phyloP scores from a whole-genome alignment of 257 asterid genomes.

The Catharanthus roseus region DNA sequence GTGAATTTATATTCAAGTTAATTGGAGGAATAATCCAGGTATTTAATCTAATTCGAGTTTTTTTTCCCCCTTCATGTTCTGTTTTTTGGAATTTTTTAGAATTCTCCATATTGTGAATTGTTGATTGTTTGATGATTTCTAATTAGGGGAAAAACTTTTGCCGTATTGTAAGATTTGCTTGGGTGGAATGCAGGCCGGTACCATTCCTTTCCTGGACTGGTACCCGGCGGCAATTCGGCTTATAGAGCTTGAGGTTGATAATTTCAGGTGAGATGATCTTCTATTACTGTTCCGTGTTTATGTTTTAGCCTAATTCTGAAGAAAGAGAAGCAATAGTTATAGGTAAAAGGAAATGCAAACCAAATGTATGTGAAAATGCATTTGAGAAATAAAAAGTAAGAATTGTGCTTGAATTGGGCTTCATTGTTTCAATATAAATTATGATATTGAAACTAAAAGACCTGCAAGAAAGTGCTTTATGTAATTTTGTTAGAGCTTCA shows the following conservation, averaged over 20 bases:
- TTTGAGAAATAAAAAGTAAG: background rate
- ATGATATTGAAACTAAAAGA: background rate
- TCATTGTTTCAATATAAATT: background rate
- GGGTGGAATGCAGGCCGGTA: background rate
- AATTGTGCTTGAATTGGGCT: background rate
- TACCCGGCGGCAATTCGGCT: background rate
- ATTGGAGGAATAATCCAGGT: background rate
- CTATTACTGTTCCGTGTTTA: background rate
- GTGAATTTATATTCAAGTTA: background rate
- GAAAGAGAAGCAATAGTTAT: too few species aligned
- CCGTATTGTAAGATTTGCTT: background rate
- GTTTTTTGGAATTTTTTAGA: background rate
- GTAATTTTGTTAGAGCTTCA: background rate
- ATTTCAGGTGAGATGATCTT: slow-evolving; percentile 14
- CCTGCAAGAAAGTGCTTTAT: background rate
- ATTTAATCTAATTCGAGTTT: background rate
- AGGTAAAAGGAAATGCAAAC: background rate
- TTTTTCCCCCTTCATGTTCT: background rate
- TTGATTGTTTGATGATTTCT: background rate
- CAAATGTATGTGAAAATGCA: background rate
- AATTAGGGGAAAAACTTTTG: background rate
- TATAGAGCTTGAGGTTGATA: background rate
- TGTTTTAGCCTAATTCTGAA: background rate
- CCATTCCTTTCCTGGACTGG: background rate
- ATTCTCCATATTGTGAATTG: background rate